Evolutionary conservation across 805 yeast species (phyloP), one percentile per base, ranked within the genome.

Genomic region (Myxozyma lipomycoides): DNA sequence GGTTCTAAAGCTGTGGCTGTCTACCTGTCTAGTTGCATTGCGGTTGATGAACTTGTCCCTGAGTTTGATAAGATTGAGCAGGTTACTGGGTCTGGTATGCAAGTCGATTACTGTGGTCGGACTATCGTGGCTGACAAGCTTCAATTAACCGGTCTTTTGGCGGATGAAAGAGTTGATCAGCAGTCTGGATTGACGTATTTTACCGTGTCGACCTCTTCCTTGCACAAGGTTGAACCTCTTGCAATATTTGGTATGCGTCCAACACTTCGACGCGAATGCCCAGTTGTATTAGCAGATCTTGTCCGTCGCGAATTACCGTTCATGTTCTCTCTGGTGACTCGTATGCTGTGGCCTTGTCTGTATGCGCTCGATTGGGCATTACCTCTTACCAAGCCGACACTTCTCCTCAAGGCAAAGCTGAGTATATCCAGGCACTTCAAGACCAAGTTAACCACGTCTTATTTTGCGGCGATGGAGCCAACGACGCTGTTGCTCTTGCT

Each of bases 381-480:
- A 17, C 46, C 12, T 10, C 38, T 6, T 52, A 32, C 25, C 30
- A 25, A 28, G 54, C 50, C 4, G 56, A 52, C 10, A 41, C 43
- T 10, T 44, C 50, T 2, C 56, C 56, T 22, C 48, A 45, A 24
- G 50, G 49, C 19, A 49, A 52, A 28, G 23, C 21, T 4, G 50
- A 45, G 19, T 52, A 52, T 25, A 52, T 52, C 28, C 25, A 35
- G 19, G 26, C 23, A 3, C 54, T 52, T 17, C 32, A 32, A 26
- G 4, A 26, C 9, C 17, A 17, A 21, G 17, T 19, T 10, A 40
- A 43, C 9, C 21, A 19, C 35, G 95, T 86, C 52, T 90, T 95
- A 0, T 86, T 86, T 64, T 86, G 95, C 70, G 95, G 95, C 24
- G 95, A 86, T 70, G 95, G 95, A 59, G 95, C 95, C 2, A 86